phyloP scores from a whole-genome alignment of 164 flowering plant species.

The Kalanchoe fedtschenkoi region DNA sequence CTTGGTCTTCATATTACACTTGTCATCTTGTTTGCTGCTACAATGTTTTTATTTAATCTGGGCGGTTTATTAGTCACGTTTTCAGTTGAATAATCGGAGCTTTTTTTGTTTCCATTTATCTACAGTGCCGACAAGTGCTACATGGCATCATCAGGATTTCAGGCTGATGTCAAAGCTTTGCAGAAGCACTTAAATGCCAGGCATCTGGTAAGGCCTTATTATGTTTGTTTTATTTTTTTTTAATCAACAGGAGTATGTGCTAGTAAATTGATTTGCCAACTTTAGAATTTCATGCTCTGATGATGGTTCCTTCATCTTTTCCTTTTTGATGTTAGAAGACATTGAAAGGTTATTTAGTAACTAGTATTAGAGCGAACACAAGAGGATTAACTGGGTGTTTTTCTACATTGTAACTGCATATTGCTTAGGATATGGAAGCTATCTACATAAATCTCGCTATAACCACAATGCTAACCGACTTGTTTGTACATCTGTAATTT shows the following conservation, averaged over 20 bases:
- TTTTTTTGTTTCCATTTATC: neutral
- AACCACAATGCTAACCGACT: too few species aligned
- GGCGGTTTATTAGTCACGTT: neutral
- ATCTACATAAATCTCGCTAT: neutral
- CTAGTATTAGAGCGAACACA: too few species aligned
- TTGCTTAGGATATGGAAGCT: neutral
- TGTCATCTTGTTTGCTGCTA: neutral
- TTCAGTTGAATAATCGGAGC: neutral
- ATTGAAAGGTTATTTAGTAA: neutral
- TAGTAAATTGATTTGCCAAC: neutral
- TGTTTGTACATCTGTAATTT: too few species aligned
- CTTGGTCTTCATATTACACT: too few species aligned
- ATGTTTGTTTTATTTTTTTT: neutral
- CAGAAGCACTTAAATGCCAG: constrained; percentile 78
- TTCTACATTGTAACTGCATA: neutral
- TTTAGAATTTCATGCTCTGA: neutral
- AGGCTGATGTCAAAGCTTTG: constrained; percentile 88
- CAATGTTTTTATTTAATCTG: too few species aligned
- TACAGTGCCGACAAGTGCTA: constrained; percentile 50
- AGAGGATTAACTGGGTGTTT: too few species aligned
- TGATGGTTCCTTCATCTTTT: neutral
- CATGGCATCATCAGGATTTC: constrained; percentile 92
- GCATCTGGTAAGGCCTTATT: constrained; percentile 52
- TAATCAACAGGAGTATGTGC: too few species aligned
- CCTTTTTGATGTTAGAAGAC: neutral